Evolutionary conservation across 257 asterid species (phyloP), one percentile per base, ranked within the genome.

Genomic region (Nicotiana benthamiana): DNA sequence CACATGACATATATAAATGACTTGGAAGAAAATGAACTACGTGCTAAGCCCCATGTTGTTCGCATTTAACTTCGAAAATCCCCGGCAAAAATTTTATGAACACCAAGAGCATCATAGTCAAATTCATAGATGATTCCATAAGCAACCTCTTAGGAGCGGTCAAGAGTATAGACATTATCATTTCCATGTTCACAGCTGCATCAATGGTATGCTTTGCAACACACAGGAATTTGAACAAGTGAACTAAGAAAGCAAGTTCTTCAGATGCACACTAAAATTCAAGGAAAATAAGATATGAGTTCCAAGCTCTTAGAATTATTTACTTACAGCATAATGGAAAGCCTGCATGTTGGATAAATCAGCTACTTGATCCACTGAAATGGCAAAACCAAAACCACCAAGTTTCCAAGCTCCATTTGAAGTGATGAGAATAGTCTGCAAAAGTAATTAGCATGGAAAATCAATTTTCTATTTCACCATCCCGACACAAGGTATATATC

Each of bases 391-490:
- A 90, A 96, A 94, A 75, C 98, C 98, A 80, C 97, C 94, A 82
- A 94, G 97, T 86, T 94, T 96, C 99, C 99, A 96, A 84, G 98
- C 99, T 81, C 99, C 99, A 90, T 89, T 96, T 72, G 97, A 90
- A 75, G 98, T 94, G 83, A 96, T 91, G 79, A 96, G 92, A 81
- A 96, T 83, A 82, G 93, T 76, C 99, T 96, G 93, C 86, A 85
- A 84, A 26, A 79, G 78, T 48, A 24, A 48, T 48, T 46, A 48
- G 40, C 78, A 48, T 7, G 26, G 77, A 70, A 70, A 43, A 77
- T 51, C 48, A 79, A 80, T 40, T 46, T 60, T 63, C 82, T 82
- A 67, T 66, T 76, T 70, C 75, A 75, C 79, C 79, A 52, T 75
- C 85, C 74, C 84, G 48, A 80, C 46, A 61, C 78, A 81, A 81